Evolutionary conservation across 2,329 filamentous ascomycete species (phyloP).

Genomic region (Stagonosporopsis vannaccii): DNA sequence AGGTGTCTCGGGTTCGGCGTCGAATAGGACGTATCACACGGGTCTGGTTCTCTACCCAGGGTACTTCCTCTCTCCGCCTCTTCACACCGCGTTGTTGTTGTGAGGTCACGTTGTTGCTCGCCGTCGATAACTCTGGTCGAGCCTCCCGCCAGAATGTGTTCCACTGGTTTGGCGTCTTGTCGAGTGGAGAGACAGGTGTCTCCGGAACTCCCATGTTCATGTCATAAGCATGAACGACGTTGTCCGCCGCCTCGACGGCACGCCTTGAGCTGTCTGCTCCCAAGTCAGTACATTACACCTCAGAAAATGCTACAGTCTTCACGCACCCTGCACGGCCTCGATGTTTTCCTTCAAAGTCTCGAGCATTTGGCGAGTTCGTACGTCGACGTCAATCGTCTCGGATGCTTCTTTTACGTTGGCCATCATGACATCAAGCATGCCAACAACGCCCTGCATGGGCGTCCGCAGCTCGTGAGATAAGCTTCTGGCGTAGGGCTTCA

Average conservation of each 20-base stretch:
- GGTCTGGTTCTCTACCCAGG: constrained; percentile 36
- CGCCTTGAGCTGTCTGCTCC: constrained; percentile 70
- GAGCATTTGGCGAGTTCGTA: constrained; percentile 63
- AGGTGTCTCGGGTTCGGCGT: constrained; percentile 36
- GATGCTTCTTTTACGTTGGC: constrained; percentile 73
- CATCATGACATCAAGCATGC: constrained; percentile 80
- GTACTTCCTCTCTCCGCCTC: constrained; percentile 51
- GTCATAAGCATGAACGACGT: constrained; percentile 77
- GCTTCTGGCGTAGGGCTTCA: constrained; percentile 76
- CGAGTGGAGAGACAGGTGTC: constrained; percentile 58
- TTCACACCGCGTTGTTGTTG: constrained; percentile 53
- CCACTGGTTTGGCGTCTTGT: constrained; percentile 38
- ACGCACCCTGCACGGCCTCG: constrained; percentile 72
- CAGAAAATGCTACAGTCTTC: constrained; percentile 19
- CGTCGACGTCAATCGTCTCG: constrained; percentile 61
- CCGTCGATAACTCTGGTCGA: constrained; percentile 54
- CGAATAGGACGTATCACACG: constrained; percentile 36
- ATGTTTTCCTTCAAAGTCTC: constrained; percentile 71
- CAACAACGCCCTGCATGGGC: constrained; percentile 78
- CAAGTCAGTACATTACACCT: constrained; percentile 16
- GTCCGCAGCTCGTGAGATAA: constrained; percentile 75
- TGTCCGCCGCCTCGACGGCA: constrained; percentile 76
- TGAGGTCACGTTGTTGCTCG: constrained; percentile 52
- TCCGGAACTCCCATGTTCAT: constrained; percentile 78
- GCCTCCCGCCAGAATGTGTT: constrained; percentile 44